Evolutionary conservation across 2,329 filamentous ascomycete genomes (phyloP).

Genomic region (Arthrobotrys megalospora): DNA sequence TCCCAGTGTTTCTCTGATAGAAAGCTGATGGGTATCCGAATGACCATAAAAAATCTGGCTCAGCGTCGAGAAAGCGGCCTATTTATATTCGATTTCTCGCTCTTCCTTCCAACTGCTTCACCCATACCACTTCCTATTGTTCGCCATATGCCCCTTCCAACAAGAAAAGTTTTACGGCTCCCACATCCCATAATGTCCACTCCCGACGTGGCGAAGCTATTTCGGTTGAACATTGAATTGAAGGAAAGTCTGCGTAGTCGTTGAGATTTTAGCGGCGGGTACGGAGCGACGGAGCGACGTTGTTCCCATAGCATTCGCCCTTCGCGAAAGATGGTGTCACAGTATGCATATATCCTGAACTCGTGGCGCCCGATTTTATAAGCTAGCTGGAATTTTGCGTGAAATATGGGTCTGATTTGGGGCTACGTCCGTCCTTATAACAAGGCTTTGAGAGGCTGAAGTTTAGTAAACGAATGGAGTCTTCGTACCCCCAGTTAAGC

Average conservation of each 20-base stretch:
- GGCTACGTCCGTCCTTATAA: neutral
- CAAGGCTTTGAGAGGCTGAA: neutral
- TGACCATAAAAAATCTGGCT: neutral
- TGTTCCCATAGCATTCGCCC: neutral
- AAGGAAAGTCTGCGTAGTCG: neutral
- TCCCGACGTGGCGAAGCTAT: neutral
- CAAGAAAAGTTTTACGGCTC: neutral
- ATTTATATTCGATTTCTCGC: slow-evolving; percentile 7
- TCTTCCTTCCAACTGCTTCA: neutral
- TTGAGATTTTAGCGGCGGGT: neutral
- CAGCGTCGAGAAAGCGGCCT: neutral
- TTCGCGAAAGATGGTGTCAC: slow-evolving; percentile 20
- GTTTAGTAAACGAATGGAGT: neutral
- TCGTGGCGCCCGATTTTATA: neutral
- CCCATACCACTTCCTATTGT: neutral
- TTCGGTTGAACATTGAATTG: neutral
- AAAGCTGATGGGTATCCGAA: neutral
- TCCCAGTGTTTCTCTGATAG: neutral
- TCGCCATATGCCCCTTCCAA: neutral
- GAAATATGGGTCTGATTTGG: slow-evolving; percentile 1
- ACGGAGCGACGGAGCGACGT: neutral
- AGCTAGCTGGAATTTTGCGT: neutral
- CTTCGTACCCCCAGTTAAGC: neutral
- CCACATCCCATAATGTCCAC: neutral
- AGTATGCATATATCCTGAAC: neutral